Conservation (phyloP, 352 stramenopile species). For the Phytophthora podocarpi region DNA sequence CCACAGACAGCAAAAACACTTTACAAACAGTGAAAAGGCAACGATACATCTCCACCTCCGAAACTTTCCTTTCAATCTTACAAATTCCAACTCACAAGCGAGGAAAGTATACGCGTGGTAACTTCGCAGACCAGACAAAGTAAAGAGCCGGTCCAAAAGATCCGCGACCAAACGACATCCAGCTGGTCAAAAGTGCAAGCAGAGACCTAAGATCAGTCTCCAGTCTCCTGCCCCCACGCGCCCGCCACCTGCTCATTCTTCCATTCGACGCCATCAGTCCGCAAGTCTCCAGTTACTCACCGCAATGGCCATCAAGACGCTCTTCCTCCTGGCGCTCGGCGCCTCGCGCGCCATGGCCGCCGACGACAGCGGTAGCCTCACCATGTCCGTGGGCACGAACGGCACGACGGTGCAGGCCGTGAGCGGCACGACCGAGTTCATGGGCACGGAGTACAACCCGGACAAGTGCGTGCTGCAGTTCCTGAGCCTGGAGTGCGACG, state of each 20-base stretch:
- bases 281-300: neutral
- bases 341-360: conserved; percentile 1
- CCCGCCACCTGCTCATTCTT: conserved; percentile 15
- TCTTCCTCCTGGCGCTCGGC: conserved; percentile 23
- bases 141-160: conserved; percentile 17
- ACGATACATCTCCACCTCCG: neutral
- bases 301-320: conserved; percentile 17
- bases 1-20: conserved; percentile 18
- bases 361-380: conserved; percentile 28
- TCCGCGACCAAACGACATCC: neutral
- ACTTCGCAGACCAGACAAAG: neutral
- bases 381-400: conserved; percentile 65
- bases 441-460: conserved; percentile 75
- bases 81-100: neutral
- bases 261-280: conserved; percentile 10
- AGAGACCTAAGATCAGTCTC: no score
- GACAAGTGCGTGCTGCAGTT: conserved; percentile 74
- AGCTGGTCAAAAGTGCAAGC: conserved; percentile 23
- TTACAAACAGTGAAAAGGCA: conserved; percentile 23
- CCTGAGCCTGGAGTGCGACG: conserved; percentile 60
- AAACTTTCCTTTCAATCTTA: neutral
- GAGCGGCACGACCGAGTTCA: conserved; percentile 55
- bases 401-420: conserved; percentile 60
- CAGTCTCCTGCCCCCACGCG: no score
- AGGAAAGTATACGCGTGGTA: neutral